A percentile compares a stretch with the other conserved stretches of the same genome.
phyloP scores from a whole-genome alignment of 2,329 filamentous ascomycete genomes.

The Daldinia sp. region DNA sequence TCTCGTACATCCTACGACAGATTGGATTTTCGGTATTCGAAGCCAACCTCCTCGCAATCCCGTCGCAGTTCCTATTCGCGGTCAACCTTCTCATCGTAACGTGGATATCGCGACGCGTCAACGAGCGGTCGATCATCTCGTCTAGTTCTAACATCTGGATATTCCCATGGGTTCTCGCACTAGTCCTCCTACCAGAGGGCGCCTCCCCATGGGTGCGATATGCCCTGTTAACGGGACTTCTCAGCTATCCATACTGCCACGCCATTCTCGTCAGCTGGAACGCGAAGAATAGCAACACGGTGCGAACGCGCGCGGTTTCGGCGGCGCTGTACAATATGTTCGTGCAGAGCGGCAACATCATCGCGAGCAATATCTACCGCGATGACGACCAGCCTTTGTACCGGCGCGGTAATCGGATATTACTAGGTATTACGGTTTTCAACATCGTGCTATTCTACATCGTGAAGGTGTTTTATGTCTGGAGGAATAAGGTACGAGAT shows the following conservation, averaged over 20 bases:
- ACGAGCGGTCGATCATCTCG: conserved; percentile 60
- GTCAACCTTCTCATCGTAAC: conserved; percentile 53
- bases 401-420: conserved; percentile 61
- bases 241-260: conserved; percentile 64
- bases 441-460: conserved; percentile 61
- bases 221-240: conserved; percentile 55
- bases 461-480: conserved; percentile 62
- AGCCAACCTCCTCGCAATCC: conserved; percentile 73
- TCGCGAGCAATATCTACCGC: conserved; percentile 65
- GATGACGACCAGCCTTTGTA: conserved; percentile 67
- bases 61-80: conserved; percentile 61
- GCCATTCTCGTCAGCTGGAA: conserved; percentile 62
- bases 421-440: conserved; percentile 61
- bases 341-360: conserved; percentile 59
- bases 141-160: conserved; percentile 64
- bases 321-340: conserved; percentile 65
- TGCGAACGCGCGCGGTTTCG: conserved; percentile 61
- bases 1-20: conserved; percentile 68
- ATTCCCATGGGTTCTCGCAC: conserved; percentile 61
- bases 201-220: conserved; percentile 59
- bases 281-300: conserved; percentile 61
- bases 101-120: conserved; percentile 48
- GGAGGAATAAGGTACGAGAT: conserved; percentile 60
- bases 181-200: conserved; percentile 55
- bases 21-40: conserved; percentile 72